A percentile compares a stretch with the other conserved stretches of the same genome.
Evolutionary conservation across 2,329 filamentous ascomycete genomes (phyloP).

Genomic region (Fusarium sp.): DNA sequence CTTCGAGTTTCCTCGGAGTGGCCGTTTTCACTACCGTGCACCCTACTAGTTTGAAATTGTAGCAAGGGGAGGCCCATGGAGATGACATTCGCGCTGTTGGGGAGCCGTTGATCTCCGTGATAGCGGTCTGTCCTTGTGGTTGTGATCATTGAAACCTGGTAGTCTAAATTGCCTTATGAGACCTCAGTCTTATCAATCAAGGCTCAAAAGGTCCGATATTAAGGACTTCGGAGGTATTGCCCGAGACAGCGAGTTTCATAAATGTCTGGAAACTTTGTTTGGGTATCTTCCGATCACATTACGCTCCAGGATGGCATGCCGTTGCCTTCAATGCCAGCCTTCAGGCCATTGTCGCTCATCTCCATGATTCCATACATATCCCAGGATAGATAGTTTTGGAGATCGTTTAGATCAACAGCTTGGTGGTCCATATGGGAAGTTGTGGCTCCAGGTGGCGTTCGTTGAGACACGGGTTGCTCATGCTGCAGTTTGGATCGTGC

Average conservation of each 20-base stretch:
- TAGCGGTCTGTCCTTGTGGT: slow-evolving; percentile 5
- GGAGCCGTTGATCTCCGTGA: slow-evolving; percentile 32
- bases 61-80: no score
- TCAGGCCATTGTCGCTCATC: slow-evolving; percentile 53
- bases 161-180: slow-evolving; percentile 13
- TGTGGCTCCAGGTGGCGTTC: slow-evolving; percentile 36
- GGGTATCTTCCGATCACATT: slow-evolving; percentile 21
- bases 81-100: neutral
- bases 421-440: slow-evolving; percentile 49
- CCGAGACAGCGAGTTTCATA: neutral
- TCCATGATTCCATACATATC: slow-evolving; percentile 58
- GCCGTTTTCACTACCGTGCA: neutral
- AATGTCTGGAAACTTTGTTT: neutral
- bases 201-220: neutral
- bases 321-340: slow-evolving; percentile 52
- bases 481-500: slow-evolving; percentile 52
- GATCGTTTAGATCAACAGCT: slow-evolving; percentile 54
- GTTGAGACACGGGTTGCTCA: slow-evolving; percentile 50
- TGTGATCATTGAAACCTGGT: slow-evolving; percentile 27
- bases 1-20: slow-evolving; percentile 13
- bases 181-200: slow-evolving; percentile 2
- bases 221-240: neutral
- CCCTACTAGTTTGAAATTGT: neutral
- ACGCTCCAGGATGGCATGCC: slow-evolving; percentile 49
- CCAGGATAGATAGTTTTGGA: slow-evolving; percentile 55